phyloP scores from a whole-genome alignment of 805 yeast species.

The Kockiozyma suomiensis region DNA sequence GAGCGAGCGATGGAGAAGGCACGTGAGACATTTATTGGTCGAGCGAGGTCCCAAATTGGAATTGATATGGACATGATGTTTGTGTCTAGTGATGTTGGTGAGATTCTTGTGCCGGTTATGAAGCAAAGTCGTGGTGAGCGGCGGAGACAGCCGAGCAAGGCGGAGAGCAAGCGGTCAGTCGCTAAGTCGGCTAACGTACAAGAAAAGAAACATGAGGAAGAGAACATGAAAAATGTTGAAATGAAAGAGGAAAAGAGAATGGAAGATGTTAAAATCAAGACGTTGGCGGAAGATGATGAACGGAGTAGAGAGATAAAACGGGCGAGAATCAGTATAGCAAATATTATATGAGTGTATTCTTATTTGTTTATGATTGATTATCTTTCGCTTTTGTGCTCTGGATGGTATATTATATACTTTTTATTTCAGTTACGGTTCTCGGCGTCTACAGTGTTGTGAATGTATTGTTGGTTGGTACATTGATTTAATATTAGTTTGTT shows the following conservation, averaged over 20 bases:
- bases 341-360: constrained; percentile 17
- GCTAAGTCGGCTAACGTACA: no score
- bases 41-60: constrained; percentile 7
- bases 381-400: neutral
- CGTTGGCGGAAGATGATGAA: neutral
- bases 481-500: no score
- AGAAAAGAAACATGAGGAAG: neutral
- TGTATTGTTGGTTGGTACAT: no score
- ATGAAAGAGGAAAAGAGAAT: neutral
- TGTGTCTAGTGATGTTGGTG: neutral
- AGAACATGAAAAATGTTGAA: neutral
- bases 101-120: constrained; percentile 7
- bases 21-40: constrained; percentile 16
- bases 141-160: neutral
- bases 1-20: constrained; percentile 3
- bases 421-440: neutral
- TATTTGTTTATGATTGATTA: neutral
- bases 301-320: constrained; percentile 15
- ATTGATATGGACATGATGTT: constrained; percentile 4
- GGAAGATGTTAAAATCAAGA: no score
- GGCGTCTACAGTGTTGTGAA: no score
- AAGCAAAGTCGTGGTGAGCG: neutral
- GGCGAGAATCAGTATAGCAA: constrained; percentile 28
- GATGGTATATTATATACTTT: neutral
- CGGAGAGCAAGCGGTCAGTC: neutral